These are phyloP conservation scores for Trametopsis cervina DNA, from an alignment of 768 basidiomycete genomes.

Conservation along the genomic window DNA sequence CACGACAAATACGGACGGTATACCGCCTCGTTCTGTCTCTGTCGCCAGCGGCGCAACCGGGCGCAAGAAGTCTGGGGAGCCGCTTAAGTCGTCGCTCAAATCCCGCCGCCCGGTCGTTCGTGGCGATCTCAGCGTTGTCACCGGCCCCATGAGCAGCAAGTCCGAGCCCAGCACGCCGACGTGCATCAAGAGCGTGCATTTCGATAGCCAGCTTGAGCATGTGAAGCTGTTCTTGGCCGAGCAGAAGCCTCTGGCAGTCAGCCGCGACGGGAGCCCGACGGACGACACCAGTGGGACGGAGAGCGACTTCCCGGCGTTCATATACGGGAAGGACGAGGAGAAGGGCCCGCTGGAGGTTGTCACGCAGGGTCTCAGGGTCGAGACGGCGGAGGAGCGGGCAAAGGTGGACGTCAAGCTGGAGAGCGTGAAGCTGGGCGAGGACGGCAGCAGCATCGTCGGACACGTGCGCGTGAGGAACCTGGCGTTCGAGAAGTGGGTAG, in stretches of 20 bases:
- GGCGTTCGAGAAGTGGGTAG: slow-evolving; percentile 82
- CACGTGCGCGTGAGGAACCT: slow-evolving; percentile 76
- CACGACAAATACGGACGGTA: slow-evolving; percentile 1
- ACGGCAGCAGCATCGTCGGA: slow-evolving; percentile 57
- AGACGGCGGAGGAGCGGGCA: slow-evolving; percentile 5
- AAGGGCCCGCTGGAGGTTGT: slow-evolving; percentile 24
- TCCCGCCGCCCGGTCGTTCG: slow-evolving; percentile 42
- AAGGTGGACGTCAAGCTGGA: slow-evolving; percentile 44
- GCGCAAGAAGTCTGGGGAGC: slow-evolving; percentile 92
- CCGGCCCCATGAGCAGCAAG: slow-evolving; percentile 34
- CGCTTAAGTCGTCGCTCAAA: slow-evolving; percentile 89
- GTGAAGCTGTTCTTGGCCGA: slow-evolving; percentile 93
- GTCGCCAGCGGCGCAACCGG: slow-evolving; percentile 40
- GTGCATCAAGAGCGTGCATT: slow-evolving; percentile 78
- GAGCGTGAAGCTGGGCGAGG: slow-evolving; percentile 43
- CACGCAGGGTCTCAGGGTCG: slow-evolving; percentile 10
- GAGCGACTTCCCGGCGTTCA: slow-evolving; percentile 65
- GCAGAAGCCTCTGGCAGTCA: slow-evolving; percentile 92
- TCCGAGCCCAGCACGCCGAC: slow-evolving; percentile 82
- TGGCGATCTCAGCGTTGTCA: slow-evolving; percentile 46
- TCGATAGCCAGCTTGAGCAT: slow-evolving; percentile 86
- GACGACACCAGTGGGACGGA: slow-evolving; percentile 79
- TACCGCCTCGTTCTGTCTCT: slow-evolving; percentile 15
- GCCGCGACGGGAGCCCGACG: slow-evolving; percentile 83
- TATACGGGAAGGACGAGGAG: slow-evolving; percentile 41